A percentile compares a stretch with the other conserved stretches of the same genome.
Conservation (phyloP, 2,329 filamentous ascomycete genomes). For the Ophiocordyceps camponoti-rufipedis region DNA sequence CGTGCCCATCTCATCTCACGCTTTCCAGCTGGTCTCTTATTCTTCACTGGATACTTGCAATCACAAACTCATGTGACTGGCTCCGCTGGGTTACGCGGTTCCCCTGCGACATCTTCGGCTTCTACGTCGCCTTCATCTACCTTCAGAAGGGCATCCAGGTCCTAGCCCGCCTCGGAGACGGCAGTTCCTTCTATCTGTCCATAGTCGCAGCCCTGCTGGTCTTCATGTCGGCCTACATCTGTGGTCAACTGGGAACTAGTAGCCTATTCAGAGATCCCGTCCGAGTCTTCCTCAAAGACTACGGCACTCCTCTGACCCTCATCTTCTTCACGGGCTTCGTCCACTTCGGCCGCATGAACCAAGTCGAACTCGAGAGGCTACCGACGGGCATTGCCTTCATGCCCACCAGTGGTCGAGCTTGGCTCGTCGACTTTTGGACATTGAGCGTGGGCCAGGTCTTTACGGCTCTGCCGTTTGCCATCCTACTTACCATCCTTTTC, state of each 20-base stretch:
- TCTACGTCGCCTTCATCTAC: slow-evolving; percentile 86
- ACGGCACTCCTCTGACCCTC: slow-evolving; percentile 66
- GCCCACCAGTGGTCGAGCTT: slow-evolving; percentile 53
- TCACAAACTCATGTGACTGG: slow-evolving; percentile 75
- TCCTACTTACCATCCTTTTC: slow-evolving; percentile 69
- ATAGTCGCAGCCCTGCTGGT: slow-evolving; percentile 62
- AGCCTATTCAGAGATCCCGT: slow-evolving; percentile 57
- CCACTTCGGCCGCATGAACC: slow-evolving; percentile 66
- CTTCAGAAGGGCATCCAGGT: slow-evolving; percentile 83
- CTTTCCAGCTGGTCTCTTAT: slow-evolving; percentile 53
- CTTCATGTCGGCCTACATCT: slow-evolving; percentile 57
- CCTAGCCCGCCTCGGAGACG: slow-evolving; percentile 52
- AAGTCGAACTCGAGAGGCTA: slow-evolving; percentile 49
- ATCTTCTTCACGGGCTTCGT: slow-evolving; percentile 85
- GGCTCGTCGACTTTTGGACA: slow-evolving; percentile 73
- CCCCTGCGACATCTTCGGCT: slow-evolving; percentile 84
- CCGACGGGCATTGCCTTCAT: slow-evolving; percentile 64
- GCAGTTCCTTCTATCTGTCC: slow-evolving; percentile 58
- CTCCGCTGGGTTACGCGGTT: slow-evolving; percentile 83
- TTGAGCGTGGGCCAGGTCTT: slow-evolving; percentile 57
- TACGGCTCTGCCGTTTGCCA: slow-evolving; percentile 69
- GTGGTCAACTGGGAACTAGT: slow-evolving; percentile 51
- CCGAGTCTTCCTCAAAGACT: slow-evolving; percentile 74
- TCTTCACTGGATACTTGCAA: slow-evolving; percentile 68
- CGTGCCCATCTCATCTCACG: neutral